phyloP scores from a whole-genome alignment of 441 rosid genomes.

The Populus hybrid region DNA sequence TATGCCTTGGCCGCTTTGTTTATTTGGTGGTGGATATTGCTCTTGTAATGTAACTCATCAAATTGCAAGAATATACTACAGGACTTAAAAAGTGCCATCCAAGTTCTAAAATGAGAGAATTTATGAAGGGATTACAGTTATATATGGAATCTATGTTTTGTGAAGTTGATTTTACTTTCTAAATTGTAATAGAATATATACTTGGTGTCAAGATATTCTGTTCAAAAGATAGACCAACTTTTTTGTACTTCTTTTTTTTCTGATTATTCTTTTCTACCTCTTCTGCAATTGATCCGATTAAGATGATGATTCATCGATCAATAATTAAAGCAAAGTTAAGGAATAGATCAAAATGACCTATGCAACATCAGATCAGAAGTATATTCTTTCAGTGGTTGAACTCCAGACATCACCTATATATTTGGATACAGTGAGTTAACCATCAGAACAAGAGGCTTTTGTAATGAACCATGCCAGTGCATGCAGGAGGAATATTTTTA shows the following conservation, averaged over 20 bases:
- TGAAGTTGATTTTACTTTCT: neutral
- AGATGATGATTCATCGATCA: neutral
- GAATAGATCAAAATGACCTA: neutral
- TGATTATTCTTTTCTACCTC: neutral
- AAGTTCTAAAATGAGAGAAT: neutral
- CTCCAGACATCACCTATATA: neutral
- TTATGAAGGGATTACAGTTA: neutral
- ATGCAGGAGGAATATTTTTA: no score
- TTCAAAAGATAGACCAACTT: neutral
- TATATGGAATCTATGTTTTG: neutral
- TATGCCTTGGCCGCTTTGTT: neutral
- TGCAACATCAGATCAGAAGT: neutral
- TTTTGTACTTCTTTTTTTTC: neutral
- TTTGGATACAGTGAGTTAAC: neutral
- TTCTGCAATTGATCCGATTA: neutral
- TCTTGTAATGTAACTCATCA: neutral
- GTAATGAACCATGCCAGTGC: no score
- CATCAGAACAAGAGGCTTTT: neutral
- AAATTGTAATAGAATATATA: neutral
- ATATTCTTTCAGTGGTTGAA: neutral
- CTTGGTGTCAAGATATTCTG: neutral
- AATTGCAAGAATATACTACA: neutral
- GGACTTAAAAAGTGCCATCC: neutral
- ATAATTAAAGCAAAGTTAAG: neutral
- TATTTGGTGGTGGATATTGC: neutral